Base-by-base conservation (phyloP, 2,329 filamentous ascomycete genomes). In the Colletotrichum eleusines region DNA sequence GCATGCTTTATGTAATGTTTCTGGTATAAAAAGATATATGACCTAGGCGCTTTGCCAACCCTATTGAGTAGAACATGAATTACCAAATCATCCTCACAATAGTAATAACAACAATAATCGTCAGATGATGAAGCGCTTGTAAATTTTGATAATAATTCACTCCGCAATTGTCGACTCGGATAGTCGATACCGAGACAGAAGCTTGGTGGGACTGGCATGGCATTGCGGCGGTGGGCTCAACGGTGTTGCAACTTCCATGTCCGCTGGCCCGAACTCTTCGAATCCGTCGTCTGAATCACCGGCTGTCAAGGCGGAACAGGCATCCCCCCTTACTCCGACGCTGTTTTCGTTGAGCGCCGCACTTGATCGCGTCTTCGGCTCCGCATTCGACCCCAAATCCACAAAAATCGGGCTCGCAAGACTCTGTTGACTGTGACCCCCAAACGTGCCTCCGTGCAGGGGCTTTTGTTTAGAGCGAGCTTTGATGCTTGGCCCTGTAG, bases 171-270 rank as follows among this genome's bases (percentile, higher is more conserved):
- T 55, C 35, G 59, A 48, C 11, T 26, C 31, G 3, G 67, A 53
- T 7, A 55, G 14, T 5, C 26, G 42, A n/a, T 53, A 50, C 11
- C 44, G 55, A 40, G 46, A 18, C 5, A 31, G 5, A 20, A 33
- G 26, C 16, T 26, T 71, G n/a, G 51, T 26, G 1, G 65, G 64
- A 18, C 64, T 69, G 14, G 35, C 18, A n/a, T 54, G 69, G 7
- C n/a, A 33, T 23, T 63, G 63, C 16, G 69, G 69, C 20, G 69
- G 69, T 12, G 69, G 69, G n/a, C 69, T 71, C 46, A 71, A 44
- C 20, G 69, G 64, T 11, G 69, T 71, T 7, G 53, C 38, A 40
- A 71, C 53, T 18, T 69, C 69, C 12, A 54, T 59, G 4, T 69
- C 53, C 23, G 23, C 53, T 26, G 53, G 53, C 16, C 31, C 59